Base-by-base conservation (phyloP, 371 early-diverging fungal species). In the Encephalitozoon hellem region DNA sequence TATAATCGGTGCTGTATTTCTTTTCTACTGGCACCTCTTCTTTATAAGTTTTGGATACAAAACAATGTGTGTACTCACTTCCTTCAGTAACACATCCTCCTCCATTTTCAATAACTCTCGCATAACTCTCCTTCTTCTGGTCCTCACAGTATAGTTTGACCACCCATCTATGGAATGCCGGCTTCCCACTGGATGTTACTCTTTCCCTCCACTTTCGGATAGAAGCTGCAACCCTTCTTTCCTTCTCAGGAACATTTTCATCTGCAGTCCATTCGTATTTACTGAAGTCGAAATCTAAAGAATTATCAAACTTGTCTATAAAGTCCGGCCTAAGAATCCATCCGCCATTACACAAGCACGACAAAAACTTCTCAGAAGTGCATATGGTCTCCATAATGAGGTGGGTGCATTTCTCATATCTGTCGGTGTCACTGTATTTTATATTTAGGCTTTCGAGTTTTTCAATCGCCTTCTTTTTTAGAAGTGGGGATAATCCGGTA, bases 311-410 rank as follows among this genome's bases (percentile, higher is more conserved):
- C 23, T 79, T 77, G 23, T 84, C 77, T 30, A 86, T 75, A 38
- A 84, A 34, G 25, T 70, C 65, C 25, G 79, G 77, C 53, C 63
- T 81, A 32, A 86, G 39, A 55, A 86, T 82, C 73, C 77, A 80
- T 15, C 38, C 52, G 12, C 86, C 86, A 38, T 67, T 70, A 2
- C 67, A 65, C 21, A 86, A 38, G 41, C 79, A 74, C 25, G 64
- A 81, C 11, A 86, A 68, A 67, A 84, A 80, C 69, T 86, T 86
- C 38, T 83, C 71, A 26, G 86, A 83, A 9, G 78, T 76, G 25
- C 63, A 80, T 4, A 82, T 34, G 18, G 34, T 69, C 0, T 81
- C 84, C 78, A 86, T 83, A 15, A 86, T 79, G 26, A 86, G 42
- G 66, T 85, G 86, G 5, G 84, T 84, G 26, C 79, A 80, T 34